Evolutionary conservation across 768 basidiomycete genomes (phyloP).

Genomic region (Leucosporidium creatinivorum): DNA sequence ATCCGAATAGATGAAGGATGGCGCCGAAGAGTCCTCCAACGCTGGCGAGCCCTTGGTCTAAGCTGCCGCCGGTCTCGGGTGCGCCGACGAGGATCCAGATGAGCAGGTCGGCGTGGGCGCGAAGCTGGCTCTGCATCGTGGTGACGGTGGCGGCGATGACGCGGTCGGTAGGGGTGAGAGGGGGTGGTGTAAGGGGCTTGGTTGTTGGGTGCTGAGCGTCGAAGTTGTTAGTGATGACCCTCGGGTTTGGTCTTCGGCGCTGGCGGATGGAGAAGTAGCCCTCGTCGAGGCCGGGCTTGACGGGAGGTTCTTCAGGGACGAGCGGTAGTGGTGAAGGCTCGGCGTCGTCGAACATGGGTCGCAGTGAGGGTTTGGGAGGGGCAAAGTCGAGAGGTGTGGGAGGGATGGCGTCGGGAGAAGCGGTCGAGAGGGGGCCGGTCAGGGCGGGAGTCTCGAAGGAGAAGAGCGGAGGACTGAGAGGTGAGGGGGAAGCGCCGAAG

Average conservation of each 20-base stretch:
- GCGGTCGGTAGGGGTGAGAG: background rate
- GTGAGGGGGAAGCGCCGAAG: background rate
- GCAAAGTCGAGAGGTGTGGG: no score
- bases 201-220: no score
- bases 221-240: no score
- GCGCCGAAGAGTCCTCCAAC: constrained; percentile 16
- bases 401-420: no score
- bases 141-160: no score
- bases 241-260: background rate
- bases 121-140: background rate
- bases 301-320: no score
- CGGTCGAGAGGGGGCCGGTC: background rate
- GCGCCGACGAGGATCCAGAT: constrained; percentile 26
- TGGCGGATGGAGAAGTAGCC: constrained; percentile 1
- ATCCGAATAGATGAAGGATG: constrained; percentile 14
- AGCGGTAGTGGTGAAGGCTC: no score
- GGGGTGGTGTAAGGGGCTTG: background rate
- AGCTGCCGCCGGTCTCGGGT: background rate
- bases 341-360: no score
- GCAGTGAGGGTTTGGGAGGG: no score
- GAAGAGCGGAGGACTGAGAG: background rate
- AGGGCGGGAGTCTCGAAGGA: background rate
- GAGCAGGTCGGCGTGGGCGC: constrained; percentile 1
- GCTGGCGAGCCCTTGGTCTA: constrained; percentile 5
- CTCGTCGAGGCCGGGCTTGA: background rate